Percentiles rank a stretch among this genome's conserved stretches.
phyloP scores from a whole-genome alignment of 192 early-diverging fungal genomes.

The Coemansia sp. region DNA sequence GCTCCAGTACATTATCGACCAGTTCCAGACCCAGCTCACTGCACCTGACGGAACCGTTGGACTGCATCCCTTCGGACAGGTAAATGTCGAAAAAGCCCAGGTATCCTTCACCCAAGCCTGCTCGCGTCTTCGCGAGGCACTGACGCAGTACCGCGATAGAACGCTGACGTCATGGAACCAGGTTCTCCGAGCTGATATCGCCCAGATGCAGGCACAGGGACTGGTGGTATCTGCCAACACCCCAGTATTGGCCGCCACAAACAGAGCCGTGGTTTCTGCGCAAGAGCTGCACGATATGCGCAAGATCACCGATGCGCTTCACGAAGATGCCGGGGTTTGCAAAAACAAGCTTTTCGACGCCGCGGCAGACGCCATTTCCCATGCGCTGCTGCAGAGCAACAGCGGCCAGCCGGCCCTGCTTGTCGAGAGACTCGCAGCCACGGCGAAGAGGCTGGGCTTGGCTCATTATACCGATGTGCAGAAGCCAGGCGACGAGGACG shows the following conservation, averaged over 20 bases:
- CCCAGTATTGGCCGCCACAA: constrained; percentile 6
- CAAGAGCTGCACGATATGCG: constrained; percentile 45
- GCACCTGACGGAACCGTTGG: constrained; percentile 25
- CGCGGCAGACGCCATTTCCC: constrained; percentile 28
- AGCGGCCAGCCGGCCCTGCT: constrained; percentile 10
- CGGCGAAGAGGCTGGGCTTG: constrained; percentile 32
- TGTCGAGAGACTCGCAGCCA: constrained; percentile 28
- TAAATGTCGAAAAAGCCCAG: constrained; percentile 34
- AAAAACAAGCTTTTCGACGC: constrained; percentile 26
- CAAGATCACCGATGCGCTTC: constrained; percentile 25
- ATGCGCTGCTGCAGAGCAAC: constrained; percentile 2
- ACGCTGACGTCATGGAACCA: constrained; percentile 39
- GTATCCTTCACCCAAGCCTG: constrained; percentile 25
- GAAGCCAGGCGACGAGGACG: background rate
- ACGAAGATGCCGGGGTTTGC: constrained; percentile 28
- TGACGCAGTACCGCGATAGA: constrained; percentile 30
- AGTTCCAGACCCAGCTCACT: constrained; percentile 40
- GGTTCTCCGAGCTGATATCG: constrained; percentile 7
- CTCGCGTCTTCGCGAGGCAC: constrained; percentile 25
- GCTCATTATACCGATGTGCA: constrained; percentile 45
- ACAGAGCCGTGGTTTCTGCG: constrained; percentile 18
- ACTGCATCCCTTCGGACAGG: constrained; percentile 43
- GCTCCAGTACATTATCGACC: constrained; percentile 28
- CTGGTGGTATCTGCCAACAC: background rate
- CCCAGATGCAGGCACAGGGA: background rate